phyloP scores from a whole-genome alignment of 441 rosid genomes.

The Pelargonium fulgidum region DNA sequence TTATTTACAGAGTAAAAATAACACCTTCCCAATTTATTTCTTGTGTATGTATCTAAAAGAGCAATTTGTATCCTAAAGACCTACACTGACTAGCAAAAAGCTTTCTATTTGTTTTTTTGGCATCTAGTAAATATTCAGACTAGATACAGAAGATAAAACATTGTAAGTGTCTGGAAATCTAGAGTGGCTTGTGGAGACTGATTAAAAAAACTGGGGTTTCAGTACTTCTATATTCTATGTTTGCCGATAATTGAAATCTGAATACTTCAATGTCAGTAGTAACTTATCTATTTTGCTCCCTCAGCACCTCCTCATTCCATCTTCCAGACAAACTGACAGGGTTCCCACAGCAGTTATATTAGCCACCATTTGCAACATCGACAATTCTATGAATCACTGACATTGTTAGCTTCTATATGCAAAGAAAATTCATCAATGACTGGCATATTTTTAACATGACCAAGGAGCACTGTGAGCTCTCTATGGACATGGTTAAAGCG shows the following conservation, averaged over 20 bases:
- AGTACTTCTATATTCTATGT: slow-evolving; percentile 18
- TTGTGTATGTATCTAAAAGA: background rate
- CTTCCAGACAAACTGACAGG: slow-evolving; percentile 14
- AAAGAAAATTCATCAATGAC: slow-evolving; percentile 27
- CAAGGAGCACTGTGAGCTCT: slow-evolving; percentile 56
- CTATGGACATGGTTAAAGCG: slow-evolving; percentile 49
- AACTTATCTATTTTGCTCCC: slow-evolving; percentile 10
- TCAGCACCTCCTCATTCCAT: slow-evolving; percentile 7
- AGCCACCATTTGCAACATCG: slow-evolving; percentile 13
- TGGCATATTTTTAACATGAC: slow-evolving; percentile 54
- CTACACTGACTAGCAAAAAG: background rate
- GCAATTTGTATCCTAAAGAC: slow-evolving; percentile 6
- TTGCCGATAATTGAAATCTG: slow-evolving; percentile 6
- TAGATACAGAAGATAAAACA: slow-evolving; percentile 9
- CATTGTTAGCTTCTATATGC: slow-evolving; percentile 22
- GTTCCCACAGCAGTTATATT: slow-evolving; percentile 10
- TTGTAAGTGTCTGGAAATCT: slow-evolving; percentile 3
- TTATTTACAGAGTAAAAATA: background rate
- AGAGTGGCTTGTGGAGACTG: background rate
- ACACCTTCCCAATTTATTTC: background rate
- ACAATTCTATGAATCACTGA: slow-evolving; percentile 32
- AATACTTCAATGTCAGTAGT: slow-evolving; percentile 13
- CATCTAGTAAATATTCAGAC: background rate
- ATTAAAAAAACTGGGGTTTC: slow-evolving; percentile 19
- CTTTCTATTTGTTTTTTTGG: background rate